phyloP scores from a whole-genome alignment of 805 yeast genomes.

The Komagataella populi region DNA sequence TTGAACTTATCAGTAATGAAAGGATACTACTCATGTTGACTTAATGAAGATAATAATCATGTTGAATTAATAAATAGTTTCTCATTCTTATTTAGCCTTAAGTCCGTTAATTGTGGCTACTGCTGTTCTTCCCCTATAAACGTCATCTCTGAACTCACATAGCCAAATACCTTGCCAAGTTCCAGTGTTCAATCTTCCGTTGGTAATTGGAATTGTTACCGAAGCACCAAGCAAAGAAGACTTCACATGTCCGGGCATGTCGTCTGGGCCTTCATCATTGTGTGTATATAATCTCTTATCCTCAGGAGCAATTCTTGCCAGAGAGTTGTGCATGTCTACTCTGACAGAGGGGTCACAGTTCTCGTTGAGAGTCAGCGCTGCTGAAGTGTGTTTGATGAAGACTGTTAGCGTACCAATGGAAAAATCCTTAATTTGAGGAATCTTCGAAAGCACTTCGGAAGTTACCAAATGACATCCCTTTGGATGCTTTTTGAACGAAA shows the following conservation, averaged over 20 bases:
- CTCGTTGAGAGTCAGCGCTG: constrained; percentile 65
- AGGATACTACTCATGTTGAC: not conserved
- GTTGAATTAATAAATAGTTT: not conserved
- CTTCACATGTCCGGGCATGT: constrained; percentile 75
- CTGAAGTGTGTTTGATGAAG: constrained; percentile 70
- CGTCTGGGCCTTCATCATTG: constrained; percentile 72
- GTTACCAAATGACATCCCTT: constrained; percentile 65
- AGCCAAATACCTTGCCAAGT: constrained; percentile 83
- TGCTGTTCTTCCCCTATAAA: constrained; percentile 43
- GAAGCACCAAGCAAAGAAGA: constrained; percentile 50
- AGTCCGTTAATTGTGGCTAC: constrained; percentile 65
- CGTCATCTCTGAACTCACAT: constrained; percentile 55
- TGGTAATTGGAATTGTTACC: constrained; percentile 51
- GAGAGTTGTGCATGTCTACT: constrained; percentile 47
- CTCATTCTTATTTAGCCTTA: constrained; percentile 11
- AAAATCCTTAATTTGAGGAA: constrained; percentile 48
- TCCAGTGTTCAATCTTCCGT: constrained; percentile 58
- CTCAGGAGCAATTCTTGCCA: constrained; percentile 61
- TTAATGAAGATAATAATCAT: not conserved
- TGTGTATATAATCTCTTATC: constrained; percentile 36
- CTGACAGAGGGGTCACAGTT: constrained; percentile 75
- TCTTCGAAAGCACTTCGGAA: constrained; percentile 38
- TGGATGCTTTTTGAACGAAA: constrained; percentile 39
- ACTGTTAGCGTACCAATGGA: constrained; percentile 52
- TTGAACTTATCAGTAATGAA: not conserved